Conservation (phyloP, 257 asterid species). For the Salvia splendens region DNA sequence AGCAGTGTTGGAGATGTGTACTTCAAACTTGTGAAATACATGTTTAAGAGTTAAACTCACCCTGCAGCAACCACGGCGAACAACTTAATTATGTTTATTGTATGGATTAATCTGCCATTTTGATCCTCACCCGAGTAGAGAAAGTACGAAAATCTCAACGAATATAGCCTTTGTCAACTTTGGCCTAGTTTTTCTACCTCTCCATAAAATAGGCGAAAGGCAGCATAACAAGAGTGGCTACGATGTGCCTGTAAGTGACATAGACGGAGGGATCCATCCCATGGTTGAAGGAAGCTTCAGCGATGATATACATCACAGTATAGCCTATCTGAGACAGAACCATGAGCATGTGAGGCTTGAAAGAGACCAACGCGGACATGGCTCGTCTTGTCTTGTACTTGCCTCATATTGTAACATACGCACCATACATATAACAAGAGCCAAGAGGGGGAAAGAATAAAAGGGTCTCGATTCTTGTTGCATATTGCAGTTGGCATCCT, state of each 20-base stretch:
- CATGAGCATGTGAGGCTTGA: slow-evolving; percentile 75
- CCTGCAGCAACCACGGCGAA: slow-evolving; percentile 35
- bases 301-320: slow-evolving; percentile 60
- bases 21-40: slow-evolving; percentile 66
- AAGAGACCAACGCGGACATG: slow-evolving; percentile 26
- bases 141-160: slow-evolving; percentile 56
- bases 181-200: slow-evolving; percentile 71
- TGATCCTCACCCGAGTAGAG: slow-evolving; percentile 62
- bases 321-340: slow-evolving; percentile 56
- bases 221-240: slow-evolving; percentile 49
- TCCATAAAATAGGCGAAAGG: slow-evolving; percentile 79
- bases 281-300: slow-evolving; percentile 76
- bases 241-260: slow-evolving; percentile 59
- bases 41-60: slow-evolving; percentile 69
- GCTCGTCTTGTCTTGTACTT: slow-evolving; percentile 24
- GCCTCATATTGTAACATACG: background rate
- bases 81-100: too few relatives aligned
- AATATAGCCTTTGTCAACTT: slow-evolving; percentile 52
- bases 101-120: background rate
- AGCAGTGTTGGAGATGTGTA: slow-evolving; percentile 66
- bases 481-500: slow-evolving; percentile 41
- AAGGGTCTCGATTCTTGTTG: slow-evolving; percentile 36
- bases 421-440: slow-evolving; percentile 26
- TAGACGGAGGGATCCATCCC: slow-evolving; percentile 79
- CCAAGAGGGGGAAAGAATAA: slow-evolving; percentile 1